A percentile compares a stretch with the other conserved stretches of the same genome.
Evolutionary conservation across 768 basidiomycete species (phyloP).

Genomic region (Suillus spraguei): DNA sequence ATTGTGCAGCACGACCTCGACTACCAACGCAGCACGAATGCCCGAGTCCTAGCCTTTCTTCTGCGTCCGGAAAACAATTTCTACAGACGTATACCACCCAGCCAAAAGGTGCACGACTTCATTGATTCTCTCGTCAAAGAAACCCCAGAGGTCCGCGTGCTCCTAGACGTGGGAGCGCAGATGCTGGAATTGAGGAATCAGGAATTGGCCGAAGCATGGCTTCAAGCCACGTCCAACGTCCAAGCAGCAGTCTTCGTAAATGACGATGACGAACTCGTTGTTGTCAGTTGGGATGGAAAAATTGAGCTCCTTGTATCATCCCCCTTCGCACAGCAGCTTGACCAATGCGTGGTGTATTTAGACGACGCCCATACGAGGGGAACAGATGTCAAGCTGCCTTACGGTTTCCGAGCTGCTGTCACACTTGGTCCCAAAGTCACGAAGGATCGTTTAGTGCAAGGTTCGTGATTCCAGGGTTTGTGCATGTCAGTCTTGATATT

Average conservation of each 20-base stretch:
- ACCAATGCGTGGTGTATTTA: background rate
- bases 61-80: slow-evolving; percentile 27
- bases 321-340: slow-evolving; percentile 1
- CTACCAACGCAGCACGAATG: background rate
- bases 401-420: slow-evolving; percentile 43
- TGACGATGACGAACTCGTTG: background rate
- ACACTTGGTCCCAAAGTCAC: slow-evolving; percentile 51
- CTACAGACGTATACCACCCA: slow-evolving; percentile 13
- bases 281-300: background rate
- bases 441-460: slow-evolving; percentile 39
- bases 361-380: background rate
- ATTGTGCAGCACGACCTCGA: slow-evolving; percentile 2
- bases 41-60: slow-evolving; percentile 23
- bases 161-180: slow-evolving; percentile 1
- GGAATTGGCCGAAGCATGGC: background rate
- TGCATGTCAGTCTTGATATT: background rate
- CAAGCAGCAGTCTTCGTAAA: background rate
- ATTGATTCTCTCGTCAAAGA: slow-evolving; percentile 33
- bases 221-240: background rate
- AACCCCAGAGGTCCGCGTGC: slow-evolving; percentile 35
- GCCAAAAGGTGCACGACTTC: slow-evolving; percentile 25
- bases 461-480: background rate
- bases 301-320: background rate
- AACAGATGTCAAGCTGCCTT: slow-evolving; percentile 41
- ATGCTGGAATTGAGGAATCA: background rate